A percentile compares a stretch with the other conserved stretches of the same genome.
These are phyloP conservation scores for Ogataea nonfermentans DNA, from an alignment of 805 yeast species.

Conservation along the genomic window DNA sequence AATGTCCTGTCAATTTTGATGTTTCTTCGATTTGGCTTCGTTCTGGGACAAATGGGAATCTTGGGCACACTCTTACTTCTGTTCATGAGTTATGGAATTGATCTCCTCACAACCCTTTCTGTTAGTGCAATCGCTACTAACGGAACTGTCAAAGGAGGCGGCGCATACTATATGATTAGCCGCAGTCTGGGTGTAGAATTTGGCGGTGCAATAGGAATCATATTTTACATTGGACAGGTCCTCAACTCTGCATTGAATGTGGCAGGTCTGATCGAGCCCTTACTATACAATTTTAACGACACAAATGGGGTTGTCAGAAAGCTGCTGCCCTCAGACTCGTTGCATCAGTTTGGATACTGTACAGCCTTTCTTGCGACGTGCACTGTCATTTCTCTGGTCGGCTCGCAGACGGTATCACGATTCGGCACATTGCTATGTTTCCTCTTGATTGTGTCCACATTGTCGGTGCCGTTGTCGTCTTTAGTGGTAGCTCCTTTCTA, in stretches of 20 bases:
- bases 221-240: conserved; percentile 92
- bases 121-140: conserved; percentile 96
- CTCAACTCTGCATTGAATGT: conserved; percentile 89
- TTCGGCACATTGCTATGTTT: conserved; percentile 77
- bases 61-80: conserved; percentile 70
- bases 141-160: conserved; percentile 97
- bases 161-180: conserved; percentile 96
- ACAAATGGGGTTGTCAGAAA: conserved; percentile 52
- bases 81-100: conserved; percentile 71
- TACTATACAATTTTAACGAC: conserved; percentile 73
- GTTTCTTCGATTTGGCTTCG: conserved; percentile 94
- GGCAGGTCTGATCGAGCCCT: conserved; percentile 92
- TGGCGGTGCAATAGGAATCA: conserved; percentile 96
- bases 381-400: conserved; percentile 73
- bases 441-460: conserved; percentile 63
- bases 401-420: conserved; percentile 75
- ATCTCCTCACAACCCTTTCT: conserved; percentile 81
- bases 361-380: conserved; percentile 67
- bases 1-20: conserved; percentile 91
- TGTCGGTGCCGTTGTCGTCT: conserved; percentile 80
- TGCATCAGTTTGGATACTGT: conserved; percentile 70
- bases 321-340: conserved; percentile 61
- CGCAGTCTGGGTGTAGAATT: conserved; percentile 96
- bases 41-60: conserved; percentile 92
- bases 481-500: conserved; percentile 63